Evolutionary conservation across 768 basidiomycete species (phyloP).

Genomic region (Pleurotus giganteus): DNA sequence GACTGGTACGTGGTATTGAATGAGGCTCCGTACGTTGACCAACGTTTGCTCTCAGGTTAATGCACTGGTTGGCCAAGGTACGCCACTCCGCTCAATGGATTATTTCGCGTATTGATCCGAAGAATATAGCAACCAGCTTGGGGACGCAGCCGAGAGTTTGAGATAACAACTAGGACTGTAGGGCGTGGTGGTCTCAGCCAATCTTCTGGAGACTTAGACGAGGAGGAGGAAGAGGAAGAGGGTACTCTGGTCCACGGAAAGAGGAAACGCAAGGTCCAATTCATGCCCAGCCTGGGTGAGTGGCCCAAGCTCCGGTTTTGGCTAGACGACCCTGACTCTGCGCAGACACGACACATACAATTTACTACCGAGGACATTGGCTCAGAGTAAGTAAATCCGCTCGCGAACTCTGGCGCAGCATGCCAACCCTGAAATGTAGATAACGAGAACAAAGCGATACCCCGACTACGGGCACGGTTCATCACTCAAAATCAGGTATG

Average conservation of each 20-base stretch:
- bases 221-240: slow-evolving; percentile 68
- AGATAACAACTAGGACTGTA: slow-evolving; percentile 79
- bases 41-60: slow-evolving; percentile 51
- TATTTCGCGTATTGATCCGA: slow-evolving; percentile 15
- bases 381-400: slow-evolving; percentile 53
- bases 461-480: slow-evolving; percentile 73
- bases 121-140: slow-evolving; percentile 78
- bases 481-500: slow-evolving; percentile 77
- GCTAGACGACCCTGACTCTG: slow-evolving; percentile 12
- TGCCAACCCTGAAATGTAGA: slow-evolving; percentile 38
- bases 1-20: slow-evolving; percentile 56
- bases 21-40: neutral
- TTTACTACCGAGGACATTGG: slow-evolving; percentile 90
- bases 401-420: slow-evolving; percentile 17
- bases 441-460: slow-evolving; percentile 76
- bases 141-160: slow-evolving; percentile 86
- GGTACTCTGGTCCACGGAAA: slow-evolving; percentile 63
- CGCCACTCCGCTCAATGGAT: slow-evolving; percentile 14
- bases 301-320: slow-evolving; percentile 10
- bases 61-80: slow-evolving; percentile 88
- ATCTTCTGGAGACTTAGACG: slow-evolving; percentile 74
- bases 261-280: slow-evolving; percentile 75
- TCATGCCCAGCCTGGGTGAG: slow-evolving; percentile 82
- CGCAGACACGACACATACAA: slow-evolving; percentile 82
- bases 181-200: slow-evolving; percentile 64